phyloP scores from a whole-genome alignment of 2,329 filamentous ascomycete genomes.

The Metarhizium album region DNA sequence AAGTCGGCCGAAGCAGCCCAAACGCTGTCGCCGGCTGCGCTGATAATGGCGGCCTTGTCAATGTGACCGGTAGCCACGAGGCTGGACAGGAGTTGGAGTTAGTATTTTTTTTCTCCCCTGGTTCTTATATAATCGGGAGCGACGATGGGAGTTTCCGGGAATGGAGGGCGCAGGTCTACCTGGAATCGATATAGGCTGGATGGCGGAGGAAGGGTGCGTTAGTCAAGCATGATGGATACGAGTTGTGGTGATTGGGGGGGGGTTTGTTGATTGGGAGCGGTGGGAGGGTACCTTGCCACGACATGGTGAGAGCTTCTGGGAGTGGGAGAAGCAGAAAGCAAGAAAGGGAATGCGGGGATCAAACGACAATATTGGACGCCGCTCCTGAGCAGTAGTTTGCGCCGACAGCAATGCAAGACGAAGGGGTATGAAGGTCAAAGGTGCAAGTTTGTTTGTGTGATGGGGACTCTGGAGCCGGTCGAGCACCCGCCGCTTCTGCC shows the following conservation, averaged over 20 bases:
- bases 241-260: conserved; percentile 11
- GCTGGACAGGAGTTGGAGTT: conserved; percentile 35
- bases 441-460: conserved; percentile 5
- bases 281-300: conserved; percentile 56
- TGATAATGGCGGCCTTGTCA: conserved; percentile 79
- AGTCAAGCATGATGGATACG: conserved; percentile 7
- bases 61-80: conserved; percentile 69
- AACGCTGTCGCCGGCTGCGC: conserved; percentile 64
- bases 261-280: conserved; percentile 16
- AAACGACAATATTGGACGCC: conserved; percentile 2
- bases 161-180: conserved; percentile 23
- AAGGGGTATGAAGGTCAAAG: not conserved
- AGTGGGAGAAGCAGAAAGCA: conserved; percentile 1
- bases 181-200: conserved; percentile 40
- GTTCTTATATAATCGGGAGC: not conserved
- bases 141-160: not conserved
- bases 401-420: not conserved
- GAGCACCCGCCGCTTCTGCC: not conserved
- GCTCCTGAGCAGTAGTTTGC: not conserved
- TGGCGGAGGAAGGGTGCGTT: conserved; percentile 8
- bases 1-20: conserved; percentile 68
- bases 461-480: not conserved
- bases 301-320: conserved; percentile 40
- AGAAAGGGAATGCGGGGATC: conserved; percentile 1
- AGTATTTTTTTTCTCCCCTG: conserved; percentile 12